Percentiles rank a stretch among this genome's conserved stretches.
phyloP scores from a whole-genome alignment of 352 stramenopile genomes.

The Blastocystis sp. region DNA sequence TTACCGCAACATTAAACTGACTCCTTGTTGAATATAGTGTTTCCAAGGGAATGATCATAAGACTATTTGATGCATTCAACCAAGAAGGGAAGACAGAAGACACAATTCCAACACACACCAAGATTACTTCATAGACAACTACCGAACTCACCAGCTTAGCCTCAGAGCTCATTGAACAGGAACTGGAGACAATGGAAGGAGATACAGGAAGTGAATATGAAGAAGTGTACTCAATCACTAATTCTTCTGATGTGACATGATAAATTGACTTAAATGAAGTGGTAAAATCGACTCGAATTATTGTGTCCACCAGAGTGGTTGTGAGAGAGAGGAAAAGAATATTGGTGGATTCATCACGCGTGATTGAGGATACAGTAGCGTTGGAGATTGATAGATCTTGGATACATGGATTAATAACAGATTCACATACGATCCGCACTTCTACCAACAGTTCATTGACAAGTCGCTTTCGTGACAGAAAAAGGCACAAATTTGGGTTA shows the following conservation, averaged over 20 bases:
- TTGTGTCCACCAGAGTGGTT: not conserved
- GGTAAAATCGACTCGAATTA: not conserved
- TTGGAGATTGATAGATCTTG: not conserved
- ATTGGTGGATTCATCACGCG: not conserved
- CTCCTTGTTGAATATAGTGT: too few species aligned
- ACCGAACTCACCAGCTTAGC: not conserved
- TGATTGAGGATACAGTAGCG: not conserved
- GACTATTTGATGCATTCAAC: too few species aligned
- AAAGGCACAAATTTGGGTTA: not conserved
- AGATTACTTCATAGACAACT: not conserved
- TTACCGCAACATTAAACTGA: not conserved
- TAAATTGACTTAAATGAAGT: not conserved
- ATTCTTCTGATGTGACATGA: not conserved
- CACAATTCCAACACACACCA: too few species aligned
- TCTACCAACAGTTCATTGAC: not conserved
- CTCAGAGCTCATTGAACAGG: not conserved
- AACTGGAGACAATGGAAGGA: not conserved
- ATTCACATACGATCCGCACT: constrained; percentile 19
- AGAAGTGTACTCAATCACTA: not conserved
- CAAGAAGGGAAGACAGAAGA: too few species aligned
- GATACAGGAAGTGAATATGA: not conserved
- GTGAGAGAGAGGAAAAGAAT: not conserved
- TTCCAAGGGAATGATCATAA: too few species aligned
- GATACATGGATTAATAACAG: not conserved
- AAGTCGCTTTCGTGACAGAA: not conserved